Conservation (phyloP, 2,329 filamentous ascomycete genomes). For the Microdochium nivale region DNA sequence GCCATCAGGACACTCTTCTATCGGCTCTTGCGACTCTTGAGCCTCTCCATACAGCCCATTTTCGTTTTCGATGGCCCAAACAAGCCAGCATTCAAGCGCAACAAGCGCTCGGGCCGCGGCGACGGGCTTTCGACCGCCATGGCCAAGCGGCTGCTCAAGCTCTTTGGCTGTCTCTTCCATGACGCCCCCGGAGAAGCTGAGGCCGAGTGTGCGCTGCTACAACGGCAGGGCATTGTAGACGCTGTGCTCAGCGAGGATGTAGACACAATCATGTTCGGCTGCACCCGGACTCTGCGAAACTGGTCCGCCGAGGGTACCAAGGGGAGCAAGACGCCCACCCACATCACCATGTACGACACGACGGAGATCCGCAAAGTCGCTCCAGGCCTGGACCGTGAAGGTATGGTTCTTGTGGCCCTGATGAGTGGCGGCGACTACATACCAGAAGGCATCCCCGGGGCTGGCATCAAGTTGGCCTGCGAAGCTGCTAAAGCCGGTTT, state of each 20-base stretch:
- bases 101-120: slow-evolving; percentile 62
- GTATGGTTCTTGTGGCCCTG: slow-evolving; percentile 88
- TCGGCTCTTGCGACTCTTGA: slow-evolving; percentile 69
- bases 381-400: slow-evolving; percentile 66
- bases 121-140: slow-evolving; percentile 62
- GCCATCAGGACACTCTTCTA: slow-evolving; percentile 90
- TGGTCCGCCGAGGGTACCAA: slow-evolving; percentile 67
- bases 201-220: slow-evolving; percentile 85
- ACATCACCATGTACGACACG: slow-evolving; percentile 74
- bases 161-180: slow-evolving; percentile 79
- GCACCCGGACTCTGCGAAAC: slow-evolving; percentile 66
- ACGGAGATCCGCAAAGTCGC: slow-evolving; percentile 37
- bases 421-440: slow-evolving; percentile 96
- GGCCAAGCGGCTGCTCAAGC: slow-evolving; percentile 72
- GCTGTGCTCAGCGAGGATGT: slow-evolving; percentile 94
- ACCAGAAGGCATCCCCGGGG: slow-evolving; percentile 78
- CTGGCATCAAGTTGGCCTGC: slow-evolving; percentile 79
- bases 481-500: slow-evolving; percentile 87
- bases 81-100: slow-evolving; percentile 81
- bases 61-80: slow-evolving; percentile 67
- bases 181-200: slow-evolving; percentile 92
- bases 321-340: slow-evolving; percentile 65
- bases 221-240: slow-evolving; percentile 76
- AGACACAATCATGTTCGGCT: slow-evolving; percentile 96
- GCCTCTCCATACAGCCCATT: slow-evolving; percentile 72